These are phyloP conservation scores for Curvularia lunata DNA, from an alignment of 2,329 filamentous ascomycete species.

Conservation along the genomic window DNA sequence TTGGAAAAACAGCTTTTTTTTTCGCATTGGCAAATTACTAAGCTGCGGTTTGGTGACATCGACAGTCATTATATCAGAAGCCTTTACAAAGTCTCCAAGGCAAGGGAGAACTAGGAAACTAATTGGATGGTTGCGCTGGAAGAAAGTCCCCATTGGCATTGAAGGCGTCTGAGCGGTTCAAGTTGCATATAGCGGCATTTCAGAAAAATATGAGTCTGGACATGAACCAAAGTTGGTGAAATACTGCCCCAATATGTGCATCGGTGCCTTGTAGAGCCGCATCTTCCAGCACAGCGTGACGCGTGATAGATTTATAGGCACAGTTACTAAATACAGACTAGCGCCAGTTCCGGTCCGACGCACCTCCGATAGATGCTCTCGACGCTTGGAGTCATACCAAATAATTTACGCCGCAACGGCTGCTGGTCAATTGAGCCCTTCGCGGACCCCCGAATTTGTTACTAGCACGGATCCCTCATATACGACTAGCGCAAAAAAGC, in stretches of 20 bases:
- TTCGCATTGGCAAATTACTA: conserved; percentile 3
- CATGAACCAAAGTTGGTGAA: conserved; percentile 6
- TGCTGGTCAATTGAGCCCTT: conserved; percentile 9
- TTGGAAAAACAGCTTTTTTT: conserved; percentile 10
- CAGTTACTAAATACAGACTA: conserved; percentile 16
- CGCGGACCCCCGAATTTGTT: not conserved
- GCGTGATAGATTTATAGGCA: not conserved
- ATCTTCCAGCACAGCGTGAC: not conserved
- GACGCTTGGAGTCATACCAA: conserved; percentile 36
- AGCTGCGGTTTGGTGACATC: not conserved
- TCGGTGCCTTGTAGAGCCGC: not conserved
- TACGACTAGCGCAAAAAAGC: conserved; percentile 3
- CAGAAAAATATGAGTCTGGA: conserved; percentile 20
- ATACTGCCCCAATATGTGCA: not conserved
- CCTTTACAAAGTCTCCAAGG: not conserved
- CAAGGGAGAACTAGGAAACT: conserved; percentile 1
- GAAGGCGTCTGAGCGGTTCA: conserved; percentile 35
- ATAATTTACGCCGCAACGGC: conserved; percentile 25
- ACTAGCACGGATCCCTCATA: not conserved
- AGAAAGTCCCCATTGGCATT: conserved; percentile 28
- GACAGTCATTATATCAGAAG: not conserved
- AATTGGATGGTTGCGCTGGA: conserved; percentile 4
- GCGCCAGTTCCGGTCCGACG: conserved; percentile 22
- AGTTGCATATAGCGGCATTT: conserved; percentile 32
- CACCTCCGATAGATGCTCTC: conserved; percentile 20